Base-by-base conservation (phyloP, 2,329 filamentous ascomycete species). In the Diplodia corticola region DNA sequence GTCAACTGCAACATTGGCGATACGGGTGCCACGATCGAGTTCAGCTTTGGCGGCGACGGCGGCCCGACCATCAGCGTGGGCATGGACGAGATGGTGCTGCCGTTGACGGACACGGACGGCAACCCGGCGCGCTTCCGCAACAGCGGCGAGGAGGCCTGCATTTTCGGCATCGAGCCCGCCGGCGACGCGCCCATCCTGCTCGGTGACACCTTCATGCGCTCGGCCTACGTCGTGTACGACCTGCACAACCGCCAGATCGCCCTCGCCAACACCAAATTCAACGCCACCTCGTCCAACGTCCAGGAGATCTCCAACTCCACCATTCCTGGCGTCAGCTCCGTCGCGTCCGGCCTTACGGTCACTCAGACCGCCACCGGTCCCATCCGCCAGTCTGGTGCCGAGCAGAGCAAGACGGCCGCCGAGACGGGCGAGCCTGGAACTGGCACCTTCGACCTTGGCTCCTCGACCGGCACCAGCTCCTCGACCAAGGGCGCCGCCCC, bases 181-280 rank as follows among this genome's bases (percentile, higher is more conserved):
- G 64, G 55, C 49, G 28, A 28, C 30, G 55, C 33, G 10, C 55
- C 64, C 24, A 48, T 55, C 26, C 60, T 67, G 4, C 28, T 93
- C 30, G 90, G 90, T 17, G 90, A 92, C 73, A 91, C 90, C 0
- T 93, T 93, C 75, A 80, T 93, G 64, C 83, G 90, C 55, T 89
- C 88, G 40, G 90, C 90, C 0, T 93, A 93, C 70, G 84, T 91
- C 15, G 90, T 93, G 12, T 92, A 91, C 74, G 64, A 66, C n/a
- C 28, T 66, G 35, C 49, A 66, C 64, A 63, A 66, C 55, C 54
- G 54, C 15, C 33, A 63, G 55, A 44, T 66, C 33, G 64, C 64
- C 10, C 55, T 66, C 24, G 64, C 64, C 20, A 63, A 63, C 48
- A 63, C 64, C 15, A 48, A 63, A 2, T 63, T 63, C 55, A 55